A percentile compares a stretch with the other conserved stretches of the same genome.
phyloP scores from a whole-genome alignment of 768 basidiomycete species.

The Suillus hirtellus region DNA sequence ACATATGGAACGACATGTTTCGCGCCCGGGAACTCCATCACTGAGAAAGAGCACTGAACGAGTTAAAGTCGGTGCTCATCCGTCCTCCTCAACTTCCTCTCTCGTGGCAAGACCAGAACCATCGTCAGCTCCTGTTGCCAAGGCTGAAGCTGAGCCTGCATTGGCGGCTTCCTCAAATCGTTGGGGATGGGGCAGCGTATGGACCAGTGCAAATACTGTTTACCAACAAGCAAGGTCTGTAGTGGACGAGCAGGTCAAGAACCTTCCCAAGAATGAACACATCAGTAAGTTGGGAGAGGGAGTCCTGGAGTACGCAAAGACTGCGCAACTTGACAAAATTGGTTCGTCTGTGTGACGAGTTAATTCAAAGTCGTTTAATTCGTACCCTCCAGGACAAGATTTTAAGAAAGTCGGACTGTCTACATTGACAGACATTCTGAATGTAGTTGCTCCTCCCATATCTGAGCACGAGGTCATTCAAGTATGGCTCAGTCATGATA shows the following conservation, averaged over 20 bases:
- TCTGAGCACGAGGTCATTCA: slow-evolving; percentile 98
- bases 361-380: slow-evolving; percentile 14
- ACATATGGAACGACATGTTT: slow-evolving; percentile 56
- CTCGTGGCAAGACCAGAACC: slow-evolving; percentile 35
- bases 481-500: slow-evolving; percentile 93
- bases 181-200: slow-evolving; percentile 90
- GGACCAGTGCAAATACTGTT: slow-evolving; percentile 83
- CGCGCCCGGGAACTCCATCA: slow-evolving; percentile 69
- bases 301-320: slow-evolving; percentile 84
- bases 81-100: slow-evolving; percentile 43
- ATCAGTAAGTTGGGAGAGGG: slow-evolving; percentile 88
- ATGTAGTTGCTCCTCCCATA: slow-evolving; percentile 97
- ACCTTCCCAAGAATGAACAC: slow-evolving; percentile 82
- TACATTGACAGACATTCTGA: slow-evolving; percentile 87
- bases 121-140: slow-evolving; percentile 22
- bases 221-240: slow-evolving; percentile 84
- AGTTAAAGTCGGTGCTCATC: slow-evolving; percentile 60
- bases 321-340: slow-evolving; percentile 86
- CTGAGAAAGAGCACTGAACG: slow-evolving; percentile 77
- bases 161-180: slow-evolving; percentile 30
- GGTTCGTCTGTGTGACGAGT: slow-evolving; percentile 46
- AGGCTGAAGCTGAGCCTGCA: slow-evolving; percentile 23
- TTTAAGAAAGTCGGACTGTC: slow-evolving; percentile 86
- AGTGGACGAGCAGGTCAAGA: slow-evolving; percentile 93
- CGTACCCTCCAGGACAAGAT: slow-evolving; percentile 66